These are phyloP conservation scores for Suillus weaverae DNA, from an alignment of 768 basidiomycete species.

Conservation along the genomic window DNA sequence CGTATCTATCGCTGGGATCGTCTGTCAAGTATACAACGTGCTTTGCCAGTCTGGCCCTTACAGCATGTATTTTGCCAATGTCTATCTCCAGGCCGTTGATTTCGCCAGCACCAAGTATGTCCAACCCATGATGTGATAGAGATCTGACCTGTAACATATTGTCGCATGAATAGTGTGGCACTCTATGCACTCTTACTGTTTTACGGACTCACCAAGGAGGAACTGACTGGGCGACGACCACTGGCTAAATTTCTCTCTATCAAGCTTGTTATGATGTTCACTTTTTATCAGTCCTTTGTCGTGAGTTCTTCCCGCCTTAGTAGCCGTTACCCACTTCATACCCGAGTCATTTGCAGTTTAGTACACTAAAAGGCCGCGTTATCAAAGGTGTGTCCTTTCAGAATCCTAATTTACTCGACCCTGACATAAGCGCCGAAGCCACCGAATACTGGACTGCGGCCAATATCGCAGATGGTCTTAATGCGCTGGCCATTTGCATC, in stretches of 20 bases:
- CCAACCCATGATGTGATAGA: neutral
- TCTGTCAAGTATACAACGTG: slow-evolving; percentile 67
- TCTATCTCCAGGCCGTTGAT: slow-evolving; percentile 72
- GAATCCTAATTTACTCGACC: neutral
- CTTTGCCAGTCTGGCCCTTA: slow-evolving; percentile 68
- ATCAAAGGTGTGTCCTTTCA: slow-evolving; percentile 52
- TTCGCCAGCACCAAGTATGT: slow-evolving; percentile 79
- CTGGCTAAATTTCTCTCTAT: slow-evolving; percentile 85
- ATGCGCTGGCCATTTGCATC: slow-evolving; percentile 78
- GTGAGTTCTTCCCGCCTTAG: slow-evolving; percentile 38
- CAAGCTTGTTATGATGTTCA: slow-evolving; percentile 85
- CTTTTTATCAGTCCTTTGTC: slow-evolving; percentile 83
- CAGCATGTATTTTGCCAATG: slow-evolving; percentile 59
- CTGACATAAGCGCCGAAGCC: slow-evolving; percentile 35
- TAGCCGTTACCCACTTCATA: neutral
- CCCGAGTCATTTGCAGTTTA: slow-evolving; percentile 47
- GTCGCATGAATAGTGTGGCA: slow-evolving; percentile 53
- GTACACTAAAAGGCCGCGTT: slow-evolving; percentile 61
- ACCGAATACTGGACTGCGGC: slow-evolving; percentile 81
- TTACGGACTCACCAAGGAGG: slow-evolving; percentile 78
- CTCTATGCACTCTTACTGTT: slow-evolving; percentile 84
- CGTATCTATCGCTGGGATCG: slow-evolving; percentile 70
- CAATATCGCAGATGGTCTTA: slow-evolving; percentile 83
- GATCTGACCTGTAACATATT: slow-evolving; percentile 1
- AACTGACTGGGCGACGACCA: slow-evolving; percentile 74